Evolutionary conservation across 805 yeast genomes (phyloP).

Genomic region (Myxozyma lipomycoides): DNA sequence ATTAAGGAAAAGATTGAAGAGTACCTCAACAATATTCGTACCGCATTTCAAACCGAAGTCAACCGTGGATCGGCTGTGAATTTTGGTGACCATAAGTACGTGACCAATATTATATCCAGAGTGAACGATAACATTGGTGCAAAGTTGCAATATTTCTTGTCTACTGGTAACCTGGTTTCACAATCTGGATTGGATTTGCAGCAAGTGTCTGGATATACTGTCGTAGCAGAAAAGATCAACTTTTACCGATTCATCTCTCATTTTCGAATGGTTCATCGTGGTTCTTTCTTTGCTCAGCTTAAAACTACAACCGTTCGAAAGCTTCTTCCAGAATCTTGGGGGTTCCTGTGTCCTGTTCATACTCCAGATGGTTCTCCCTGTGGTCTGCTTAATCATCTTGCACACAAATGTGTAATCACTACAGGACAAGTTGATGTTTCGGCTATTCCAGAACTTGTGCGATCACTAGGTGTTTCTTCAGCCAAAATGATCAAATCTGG

Average conservation of each 20-base stretch:
- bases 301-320: constrained; percentile 97
- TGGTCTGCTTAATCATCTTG: constrained; percentile 93
- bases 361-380: constrained; percentile 99
- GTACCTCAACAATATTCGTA: constrained; percentile 66
- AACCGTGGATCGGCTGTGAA: constrained; percentile 60
- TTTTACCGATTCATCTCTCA: constrained; percentile 97
- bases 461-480: constrained; percentile 74
- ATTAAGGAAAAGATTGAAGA: constrained; percentile 95
- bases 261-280: constrained; percentile 99
- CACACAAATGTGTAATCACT: constrained; percentile 88
- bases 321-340: constrained; percentile 97
- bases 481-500: constrained; percentile 82
- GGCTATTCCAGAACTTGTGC: constrained; percentile 60
- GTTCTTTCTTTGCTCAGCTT: constrained; percentile 96
- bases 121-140: constrained; percentile 92
- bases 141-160: constrained; percentile 86
- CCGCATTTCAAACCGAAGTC: constrained; percentile 75
- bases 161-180: constrained; percentile 95
- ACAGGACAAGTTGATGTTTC: constrained; percentile 73
- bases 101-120: constrained; percentile 70
- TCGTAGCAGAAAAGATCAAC: constrained; percentile 96
- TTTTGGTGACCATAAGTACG: constrained; percentile 78
- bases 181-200: constrained; percentile 97
- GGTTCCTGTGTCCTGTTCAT: constrained; percentile 97
- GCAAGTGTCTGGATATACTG: constrained; percentile 97